Evolutionary conservation across 1,284 basidiomycete species (phyloP), one percentile per base, ranked within the genome.

Genomic region (Bondarzewia mesenterica): DNA sequence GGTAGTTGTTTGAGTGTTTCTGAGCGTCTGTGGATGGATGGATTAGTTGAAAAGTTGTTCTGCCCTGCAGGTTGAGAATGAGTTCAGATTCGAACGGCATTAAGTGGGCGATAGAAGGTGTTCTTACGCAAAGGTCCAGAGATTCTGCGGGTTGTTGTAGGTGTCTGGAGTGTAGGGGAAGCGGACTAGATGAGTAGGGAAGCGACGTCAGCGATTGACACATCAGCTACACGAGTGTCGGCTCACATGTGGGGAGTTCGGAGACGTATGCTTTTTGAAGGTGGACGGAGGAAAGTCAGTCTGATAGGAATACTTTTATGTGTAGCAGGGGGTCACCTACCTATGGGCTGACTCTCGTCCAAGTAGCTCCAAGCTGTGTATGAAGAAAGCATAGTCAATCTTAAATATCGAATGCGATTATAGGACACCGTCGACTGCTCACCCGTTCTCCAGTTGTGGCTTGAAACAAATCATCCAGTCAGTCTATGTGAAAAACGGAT

Each of bases 81-180:
- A n/a, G n/a, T n/a, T n/a, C n/a, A n/a, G n/a, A n/a, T n/a, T n/a
- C n/a, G n/a, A n/a, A n/a, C n/a, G n/a, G n/a, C n/a, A n/a, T n/a
- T n/a, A n/a, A n/a, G n/a, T n/a, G n/a, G n/a, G n/a, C n/a, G n/a
- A n/a, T n/a, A n/a, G n/a, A 12, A 4, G 22, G 10, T 18, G n/a
- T 12, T 65, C 71, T 49, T 56, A 80, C 78, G 73, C 75, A 50
- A 78, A 80, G 0, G 57, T 63, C 80, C 80, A 82, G 16, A 82
- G 57, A 42, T 74, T 76, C 50, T 80, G 76, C 2, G 79, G 80
- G 54, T 78, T 77, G 61, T 77, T 80, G 66, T 79, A 82, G 0
- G 80, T 82, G 20, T 80, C 76, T 39, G 63, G 64, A 5, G 80
- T 82, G 58, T 82, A 82, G 6, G 74, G 64, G 62, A 82, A 80